Base-by-base conservation (phyloP, 1,284 basidiomycete genomes). In the Moniliophthora roreri region DNA sequence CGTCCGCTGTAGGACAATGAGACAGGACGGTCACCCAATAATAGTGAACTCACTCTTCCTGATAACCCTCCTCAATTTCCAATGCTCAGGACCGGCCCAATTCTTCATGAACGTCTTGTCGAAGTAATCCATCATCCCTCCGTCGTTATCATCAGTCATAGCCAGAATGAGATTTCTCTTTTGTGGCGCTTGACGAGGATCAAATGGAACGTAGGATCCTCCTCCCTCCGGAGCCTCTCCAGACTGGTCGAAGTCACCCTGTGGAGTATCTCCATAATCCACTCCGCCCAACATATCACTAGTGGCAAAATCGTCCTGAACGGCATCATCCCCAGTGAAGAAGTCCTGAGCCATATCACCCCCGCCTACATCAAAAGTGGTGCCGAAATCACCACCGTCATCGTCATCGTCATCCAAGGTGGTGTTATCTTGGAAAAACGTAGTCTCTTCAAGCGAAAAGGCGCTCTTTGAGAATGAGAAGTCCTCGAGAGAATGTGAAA, bases 61-160 rank as follows among this genome's bases (percentile, higher is more conserved):
- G 44, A 93, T 78, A 26, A 85, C 78, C 64, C 86, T 89, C 52
- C 88, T 75, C 62, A 98, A 70, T 69, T 97, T 98, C 96, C 96
- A 99, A 69, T 99, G 97, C 68, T 98, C 94, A 9, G 96, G 96
- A 4, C 97, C 96, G 3, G 97, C 96, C 96, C 96, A 99, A 62
- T 95, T 96, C 78, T 93, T 97, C 65, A 89, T 79, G 65, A 94
- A 82, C 36, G 82, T 86, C 62, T 89, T 82, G 69, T 99, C 95
- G 68, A 99, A 98, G 71, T 97, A 98, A 64, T 96, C 93, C 73
- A 98, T 86, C 75, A 94, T 88, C 26, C 75, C 82, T 11, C 71
- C 85, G 3, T 75, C 81, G 40, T 82, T 82, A 1, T 74, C 81
- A 48, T 85, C 85, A 8, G 84, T 84, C 83, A 96, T 90, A 0